A percentile compares a stretch with the other conserved stretches of the same genome.
Conservation (phyloP, 352 stramenopile genomes). For the Pythium scleroteichum region DNA sequence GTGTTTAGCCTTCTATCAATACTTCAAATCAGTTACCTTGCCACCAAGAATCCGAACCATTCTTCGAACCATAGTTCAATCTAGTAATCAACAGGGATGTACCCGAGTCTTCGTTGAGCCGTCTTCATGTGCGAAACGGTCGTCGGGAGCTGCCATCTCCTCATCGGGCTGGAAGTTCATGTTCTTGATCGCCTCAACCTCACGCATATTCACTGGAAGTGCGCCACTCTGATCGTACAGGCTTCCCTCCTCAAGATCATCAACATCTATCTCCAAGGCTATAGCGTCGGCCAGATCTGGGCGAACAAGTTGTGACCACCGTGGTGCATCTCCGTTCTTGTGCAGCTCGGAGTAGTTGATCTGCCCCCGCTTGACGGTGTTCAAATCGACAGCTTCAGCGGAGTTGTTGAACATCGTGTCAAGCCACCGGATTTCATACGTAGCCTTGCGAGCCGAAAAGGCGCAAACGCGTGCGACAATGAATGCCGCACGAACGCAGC, state of each 20-base stretch:
- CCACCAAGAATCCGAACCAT: conserved; percentile 7
- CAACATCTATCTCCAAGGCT: neutral
- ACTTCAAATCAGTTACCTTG: too few species aligned
- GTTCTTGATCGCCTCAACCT: conserved; percentile 4
- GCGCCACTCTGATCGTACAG: neutral
- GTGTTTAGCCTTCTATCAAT: too few species aligned
- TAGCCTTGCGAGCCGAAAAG: too few species aligned
- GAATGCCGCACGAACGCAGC: too few species aligned
- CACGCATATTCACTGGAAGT: neutral
- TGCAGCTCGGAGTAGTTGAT: neutral
- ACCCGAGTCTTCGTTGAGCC: conserved; percentile 18
- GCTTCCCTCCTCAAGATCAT: neutral
- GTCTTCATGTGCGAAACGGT: conserved; percentile 8
- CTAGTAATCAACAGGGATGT: conserved; percentile 31
- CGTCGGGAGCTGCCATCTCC: neutral
- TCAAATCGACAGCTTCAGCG: neutral
- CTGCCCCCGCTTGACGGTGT: neutral
- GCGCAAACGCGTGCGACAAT: too few species aligned
- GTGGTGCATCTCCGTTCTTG: neutral
- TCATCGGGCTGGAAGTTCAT: neutral
- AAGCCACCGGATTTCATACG: conserved; percentile 2
- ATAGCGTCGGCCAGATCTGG: neutral
- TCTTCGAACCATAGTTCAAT: conserved; percentile 28
- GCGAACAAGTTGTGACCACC: neutral
- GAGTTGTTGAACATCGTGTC: neutral